A percentile compares a stretch with the other conserved stretches of the same genome.
phyloP scores from a whole-genome alignment of 140 eudicot species.

The Senecio squalidus region DNA sequence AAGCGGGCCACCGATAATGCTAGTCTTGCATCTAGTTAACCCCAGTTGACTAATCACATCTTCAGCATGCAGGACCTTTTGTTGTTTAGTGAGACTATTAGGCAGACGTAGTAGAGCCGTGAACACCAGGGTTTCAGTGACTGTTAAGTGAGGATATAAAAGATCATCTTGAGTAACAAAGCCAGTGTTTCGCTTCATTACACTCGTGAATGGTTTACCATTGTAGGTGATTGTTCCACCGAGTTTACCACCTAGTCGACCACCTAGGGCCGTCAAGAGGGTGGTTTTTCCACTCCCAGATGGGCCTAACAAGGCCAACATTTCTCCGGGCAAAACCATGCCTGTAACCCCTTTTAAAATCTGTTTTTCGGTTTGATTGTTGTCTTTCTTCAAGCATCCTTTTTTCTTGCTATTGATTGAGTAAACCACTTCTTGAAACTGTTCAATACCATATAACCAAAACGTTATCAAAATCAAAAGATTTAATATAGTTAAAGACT shows the following conservation, averaged over 20 bases:
- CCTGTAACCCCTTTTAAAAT: conserved; percentile 67
- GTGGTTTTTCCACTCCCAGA: conserved; percentile 95
- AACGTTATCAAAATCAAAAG: too few species aligned
- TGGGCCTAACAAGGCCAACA: conserved; percentile 83
- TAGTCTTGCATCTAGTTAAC: conserved; percentile 53
- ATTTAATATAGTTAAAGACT: too few species aligned
- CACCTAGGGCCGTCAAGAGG: conserved; percentile 67
- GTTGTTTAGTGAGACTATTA: conserved; percentile 22
- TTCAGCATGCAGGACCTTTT: conserved; percentile 45
- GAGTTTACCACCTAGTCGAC: conserved; percentile 53
- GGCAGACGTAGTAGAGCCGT: conserved; percentile 80
- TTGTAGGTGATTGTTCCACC: conserved; percentile 57
- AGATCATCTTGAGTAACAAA: conserved; percentile 86
- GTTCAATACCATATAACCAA: conserved; percentile 8
- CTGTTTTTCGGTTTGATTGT: conserved; percentile 20
- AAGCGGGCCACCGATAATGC: conserved; percentile 48
- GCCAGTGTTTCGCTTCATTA: conserved; percentile 64
- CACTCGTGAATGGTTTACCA: conserved; percentile 43
- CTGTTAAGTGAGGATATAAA: conserved; percentile 67
- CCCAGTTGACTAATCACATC: conserved; percentile 57
- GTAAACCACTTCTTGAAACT: conserved; percentile 81
- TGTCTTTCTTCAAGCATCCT: conserved; percentile 31
- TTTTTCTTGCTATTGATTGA: conserved; percentile 23
- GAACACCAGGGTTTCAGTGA: conserved; percentile 69
- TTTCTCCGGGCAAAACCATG: conserved; percentile 62